A percentile compares a stretch with the other conserved stretches of the same genome.
Evolutionary conservation across 78 protist species (phyloP).

Genomic region (Emiliania huxleyi): DNA sequence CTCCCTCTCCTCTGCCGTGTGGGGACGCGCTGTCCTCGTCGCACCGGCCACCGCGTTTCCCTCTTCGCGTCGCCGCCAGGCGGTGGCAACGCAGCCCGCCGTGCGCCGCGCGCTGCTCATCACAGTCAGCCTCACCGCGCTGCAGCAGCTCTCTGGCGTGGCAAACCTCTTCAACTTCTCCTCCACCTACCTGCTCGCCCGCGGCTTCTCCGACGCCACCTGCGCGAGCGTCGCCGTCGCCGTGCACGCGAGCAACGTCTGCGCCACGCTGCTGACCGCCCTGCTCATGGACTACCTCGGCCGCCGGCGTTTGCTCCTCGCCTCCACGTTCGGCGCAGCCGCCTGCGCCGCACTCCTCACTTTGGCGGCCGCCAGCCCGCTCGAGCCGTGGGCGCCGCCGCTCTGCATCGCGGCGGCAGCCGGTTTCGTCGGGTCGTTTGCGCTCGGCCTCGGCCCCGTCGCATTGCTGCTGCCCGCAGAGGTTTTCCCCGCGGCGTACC

Average conservation of each 20-base stretch:
- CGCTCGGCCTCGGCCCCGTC: background rate
- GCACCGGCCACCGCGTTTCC: too few species aligned
- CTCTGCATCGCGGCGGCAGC: background rate
- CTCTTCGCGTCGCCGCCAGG: too few species aligned
- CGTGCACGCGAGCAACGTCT: background rate
- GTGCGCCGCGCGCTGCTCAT: background rate
- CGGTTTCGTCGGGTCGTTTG: background rate
- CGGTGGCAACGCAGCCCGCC: background rate
- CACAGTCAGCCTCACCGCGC: background rate
- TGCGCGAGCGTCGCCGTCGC: background rate
- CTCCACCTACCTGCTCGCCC: background rate
- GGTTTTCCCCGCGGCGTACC: background rate
- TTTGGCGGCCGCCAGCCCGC: background rate
- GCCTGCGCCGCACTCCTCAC: background rate
- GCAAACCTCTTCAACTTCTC: background rate
- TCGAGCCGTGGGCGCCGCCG: background rate
- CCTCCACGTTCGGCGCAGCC: background rate
- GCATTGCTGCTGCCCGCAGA: background rate
- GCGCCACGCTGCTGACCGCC: background rate
- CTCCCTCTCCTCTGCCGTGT: too few species aligned
- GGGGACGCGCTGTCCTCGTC: too few species aligned
- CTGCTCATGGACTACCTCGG: background rate
- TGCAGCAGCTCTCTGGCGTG: background rate
- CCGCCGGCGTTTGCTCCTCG: background rate
- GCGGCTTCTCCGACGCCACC: background rate